phyloP scores from a whole-genome alignment of 2,329 filamentous ascomycete genomes.

The Aureobasidium sp. region DNA sequence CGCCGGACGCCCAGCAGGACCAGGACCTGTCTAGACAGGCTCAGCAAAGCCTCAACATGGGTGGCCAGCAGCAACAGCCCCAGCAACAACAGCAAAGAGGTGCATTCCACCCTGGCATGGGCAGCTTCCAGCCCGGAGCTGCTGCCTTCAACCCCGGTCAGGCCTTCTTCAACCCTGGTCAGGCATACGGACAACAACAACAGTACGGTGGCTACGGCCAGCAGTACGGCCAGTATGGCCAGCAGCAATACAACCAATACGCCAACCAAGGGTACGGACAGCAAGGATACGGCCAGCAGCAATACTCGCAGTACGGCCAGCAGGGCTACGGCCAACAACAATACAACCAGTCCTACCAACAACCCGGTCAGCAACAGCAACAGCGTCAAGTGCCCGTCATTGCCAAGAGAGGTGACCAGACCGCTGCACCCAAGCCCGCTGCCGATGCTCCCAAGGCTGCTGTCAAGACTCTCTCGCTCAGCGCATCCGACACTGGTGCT shows the following conservation, averaged over 20 bases:
- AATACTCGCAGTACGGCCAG: slow-evolving; percentile 17
- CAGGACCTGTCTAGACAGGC: slow-evolving; percentile 30
- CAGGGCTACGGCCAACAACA: slow-evolving; percentile 24
- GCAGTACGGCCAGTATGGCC: slow-evolving; percentile 18
- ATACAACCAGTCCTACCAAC: slow-evolving; percentile 32
- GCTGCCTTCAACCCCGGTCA: slow-evolving; percentile 29
- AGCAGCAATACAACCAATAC: slow-evolving; percentile 21
- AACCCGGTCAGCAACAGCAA: slow-evolving; percentile 34
- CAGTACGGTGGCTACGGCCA: slow-evolving; percentile 23
- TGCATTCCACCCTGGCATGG: slow-evolving; percentile 22
- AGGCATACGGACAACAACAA: slow-evolving; percentile 25
- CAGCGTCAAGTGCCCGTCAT: slow-evolving; percentile 50
- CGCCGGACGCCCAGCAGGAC: slow-evolving; percentile 30
- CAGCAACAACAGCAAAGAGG: background rate
- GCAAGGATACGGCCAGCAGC: slow-evolving; percentile 18
- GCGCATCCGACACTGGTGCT: slow-evolving; percentile 38
- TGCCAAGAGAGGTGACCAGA: slow-evolving; percentile 49
- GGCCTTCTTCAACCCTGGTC: slow-evolving; percentile 28
- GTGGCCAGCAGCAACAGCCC: slow-evolving; percentile 12
- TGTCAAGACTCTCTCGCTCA: slow-evolving; percentile 51
- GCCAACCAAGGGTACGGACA: slow-evolving; percentile 31
- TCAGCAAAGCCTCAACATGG: slow-evolving; percentile 28
- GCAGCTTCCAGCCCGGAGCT: slow-evolving; percentile 28
- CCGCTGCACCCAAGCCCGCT: slow-evolving; percentile 42
- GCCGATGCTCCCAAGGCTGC: slow-evolving; percentile 40